Percentiles rank a stretch among this genome's conserved stretches.
These are phyloP conservation scores for Zanthoxylum bungeanum DNA, from an alignment of 345 rosid species.

Conservation along the genomic window DNA sequence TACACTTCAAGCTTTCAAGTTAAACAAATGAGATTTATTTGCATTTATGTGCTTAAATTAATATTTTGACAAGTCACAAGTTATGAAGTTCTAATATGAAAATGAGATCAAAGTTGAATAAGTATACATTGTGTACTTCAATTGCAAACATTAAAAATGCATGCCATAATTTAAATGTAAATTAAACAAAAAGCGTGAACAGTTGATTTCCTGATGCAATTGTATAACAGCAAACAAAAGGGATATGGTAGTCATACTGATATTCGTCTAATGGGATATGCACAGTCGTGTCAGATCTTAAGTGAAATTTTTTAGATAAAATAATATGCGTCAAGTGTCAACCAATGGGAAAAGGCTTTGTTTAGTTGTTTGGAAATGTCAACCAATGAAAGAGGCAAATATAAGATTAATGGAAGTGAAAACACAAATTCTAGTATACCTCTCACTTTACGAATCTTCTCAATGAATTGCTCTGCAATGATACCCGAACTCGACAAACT, in stretches of 20 bases:
- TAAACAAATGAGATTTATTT: not conserved
- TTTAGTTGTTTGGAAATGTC: too few relatives aligned
- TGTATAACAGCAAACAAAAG: not conserved
- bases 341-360: too few relatives aligned
- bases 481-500: constrained; percentile 65
- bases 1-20: not conserved
- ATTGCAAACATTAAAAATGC: not conserved
- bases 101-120: not conserved
- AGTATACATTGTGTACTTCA: not conserved
- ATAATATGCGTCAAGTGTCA: too few relatives aligned
- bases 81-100: not conserved
- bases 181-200: not conserved
- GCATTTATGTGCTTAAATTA: not conserved
- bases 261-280: not conserved
- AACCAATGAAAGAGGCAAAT: not conserved
- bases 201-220: not conserved
- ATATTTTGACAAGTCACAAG: not conserved
- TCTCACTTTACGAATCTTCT: constrained; percentile 77
- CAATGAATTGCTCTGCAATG: constrained; percentile 77
- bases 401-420: not conserved
- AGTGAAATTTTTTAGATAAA: not conserved
- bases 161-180: not conserved
- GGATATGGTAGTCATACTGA: not conserved
- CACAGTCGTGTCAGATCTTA: not conserved
- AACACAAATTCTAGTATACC: constrained; percentile 38